Conservation (phyloP, 306 rosid species). For the Hippophae rhamnoides region DNA sequence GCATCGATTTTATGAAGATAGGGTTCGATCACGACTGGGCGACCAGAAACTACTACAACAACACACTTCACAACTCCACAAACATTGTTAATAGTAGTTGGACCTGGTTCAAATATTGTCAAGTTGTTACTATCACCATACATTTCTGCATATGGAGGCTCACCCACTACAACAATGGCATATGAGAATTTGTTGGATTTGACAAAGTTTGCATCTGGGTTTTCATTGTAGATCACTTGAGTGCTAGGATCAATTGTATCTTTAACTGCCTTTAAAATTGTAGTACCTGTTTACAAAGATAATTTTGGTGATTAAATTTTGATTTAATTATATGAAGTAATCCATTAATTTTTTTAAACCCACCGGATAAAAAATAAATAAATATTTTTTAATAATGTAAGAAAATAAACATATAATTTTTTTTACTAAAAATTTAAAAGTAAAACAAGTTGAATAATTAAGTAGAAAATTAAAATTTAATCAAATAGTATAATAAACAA, state of each 20-base stretch:
- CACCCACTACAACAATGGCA: conserved; percentile 17
- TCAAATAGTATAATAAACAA: too few species aligned
- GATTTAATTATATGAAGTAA: too few species aligned
- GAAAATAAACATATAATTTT: too few species aligned
- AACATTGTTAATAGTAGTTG: neutral
- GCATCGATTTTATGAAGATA: conserved; percentile 1
- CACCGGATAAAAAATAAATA: too few species aligned
- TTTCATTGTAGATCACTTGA: conserved; percentile 3
- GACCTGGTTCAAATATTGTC: conserved; percentile 11
- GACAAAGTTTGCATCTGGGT: conserved; percentile 2
- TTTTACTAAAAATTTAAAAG: too few species aligned
- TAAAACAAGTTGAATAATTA: too few species aligned
- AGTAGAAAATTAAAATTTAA: too few species aligned
- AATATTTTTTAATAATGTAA: too few species aligned
- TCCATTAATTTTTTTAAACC: too few species aligned
- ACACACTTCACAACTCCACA: conserved; percentile 1
- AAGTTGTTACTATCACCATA: conserved; percentile 12
- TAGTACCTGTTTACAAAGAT: conserved; percentile 3
- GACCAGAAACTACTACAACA: conserved; percentile 10
- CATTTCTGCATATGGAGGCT: conserved; percentile 12
- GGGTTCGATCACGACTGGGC: conserved; percentile 11
- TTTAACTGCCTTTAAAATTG: conserved; percentile 6
- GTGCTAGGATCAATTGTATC: conserved; percentile 8
- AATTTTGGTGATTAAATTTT: too few species aligned
- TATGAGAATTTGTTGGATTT: neutral